phyloP scores from a whole-genome alignment of 257 asterid genomes.

The Ehretia macrophylla region DNA sequence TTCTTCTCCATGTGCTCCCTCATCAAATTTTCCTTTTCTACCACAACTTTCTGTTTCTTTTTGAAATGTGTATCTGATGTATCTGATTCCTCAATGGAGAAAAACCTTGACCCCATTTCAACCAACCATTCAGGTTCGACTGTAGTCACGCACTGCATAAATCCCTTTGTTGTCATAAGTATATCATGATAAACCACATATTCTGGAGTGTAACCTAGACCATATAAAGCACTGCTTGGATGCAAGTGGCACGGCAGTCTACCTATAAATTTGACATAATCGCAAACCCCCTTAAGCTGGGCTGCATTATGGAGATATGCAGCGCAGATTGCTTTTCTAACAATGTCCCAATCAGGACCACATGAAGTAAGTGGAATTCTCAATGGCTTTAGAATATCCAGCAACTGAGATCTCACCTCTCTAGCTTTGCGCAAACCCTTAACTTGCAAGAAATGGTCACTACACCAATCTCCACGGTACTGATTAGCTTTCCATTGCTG shows the following conservation, averaged over 20 bases:
- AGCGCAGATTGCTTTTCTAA: constrained; percentile 84
- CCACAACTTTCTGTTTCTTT: constrained; percentile 90
- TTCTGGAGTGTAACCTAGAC: constrained; percentile 90
- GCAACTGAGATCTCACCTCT: constrained; percentile 85
- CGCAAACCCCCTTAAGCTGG: constrained; percentile 74
- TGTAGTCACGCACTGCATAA: constrained; percentile 87
- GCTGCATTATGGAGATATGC: constrained; percentile 94
- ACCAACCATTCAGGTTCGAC: constrained; percentile 98
- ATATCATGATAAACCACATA: constrained; percentile 87
- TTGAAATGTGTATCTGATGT: constrained; percentile 80
- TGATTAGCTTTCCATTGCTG: constrained; percentile 84
- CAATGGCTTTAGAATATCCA: constrained; percentile 69
- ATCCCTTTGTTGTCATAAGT: constrained; percentile 76
- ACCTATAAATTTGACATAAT: constrained; percentile 76
- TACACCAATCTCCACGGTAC: constrained; percentile 94
- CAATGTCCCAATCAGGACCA: constrained; percentile 90
- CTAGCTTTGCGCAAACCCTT: constrained; percentile 86
- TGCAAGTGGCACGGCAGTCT: constrained; percentile 97
- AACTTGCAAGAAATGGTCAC: constrained; percentile 83
- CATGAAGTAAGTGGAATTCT: constrained; percentile 73
- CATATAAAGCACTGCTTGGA: constrained; percentile 88
- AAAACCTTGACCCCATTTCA: constrained; percentile 93
- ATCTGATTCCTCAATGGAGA: constrained; percentile 91
- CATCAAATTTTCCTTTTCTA: constrained; percentile 86
- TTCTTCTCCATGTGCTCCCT: constrained; percentile 49